A percentile compares a stretch with the other conserved stretches of the same genome.
Conservation (phyloP, 129 eudicot genomes). For the Flaveria brownii region DNA sequence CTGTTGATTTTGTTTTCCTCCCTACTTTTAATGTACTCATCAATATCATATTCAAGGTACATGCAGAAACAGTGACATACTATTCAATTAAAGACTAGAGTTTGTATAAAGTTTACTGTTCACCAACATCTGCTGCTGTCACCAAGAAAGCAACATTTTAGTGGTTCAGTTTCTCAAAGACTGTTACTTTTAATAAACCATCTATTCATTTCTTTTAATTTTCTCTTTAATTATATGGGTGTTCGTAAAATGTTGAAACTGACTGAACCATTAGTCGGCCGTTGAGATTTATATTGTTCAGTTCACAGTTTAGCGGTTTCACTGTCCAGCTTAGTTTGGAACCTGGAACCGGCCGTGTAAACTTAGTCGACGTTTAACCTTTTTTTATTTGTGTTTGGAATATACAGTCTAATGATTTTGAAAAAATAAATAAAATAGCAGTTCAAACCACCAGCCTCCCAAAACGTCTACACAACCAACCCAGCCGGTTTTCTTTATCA, state of each 20-base stretch:
- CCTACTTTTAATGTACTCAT: slow-evolving; percentile 19
- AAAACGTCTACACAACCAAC: neutral
- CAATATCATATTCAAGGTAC: slow-evolving; percentile 4
- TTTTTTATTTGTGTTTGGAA: neutral
- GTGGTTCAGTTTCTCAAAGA: slow-evolving; percentile 11
- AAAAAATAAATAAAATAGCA: neutral
- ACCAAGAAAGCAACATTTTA: slow-evolving; percentile 36
- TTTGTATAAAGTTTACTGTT: slow-evolving; percentile 13
- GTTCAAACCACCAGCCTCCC: neutral
- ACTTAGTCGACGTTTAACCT: neutral
- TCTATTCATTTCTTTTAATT: neutral
- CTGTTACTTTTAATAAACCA: neutral
- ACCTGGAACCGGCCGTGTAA: neutral
- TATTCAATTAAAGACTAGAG: slow-evolving; percentile 9
- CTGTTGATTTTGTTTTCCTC: slow-evolving; percentile 13
- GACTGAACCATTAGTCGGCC: neutral
- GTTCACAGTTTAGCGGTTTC: neutral
- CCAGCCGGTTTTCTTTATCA: neutral
- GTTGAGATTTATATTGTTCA: neutral
- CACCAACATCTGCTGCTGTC: slow-evolving; percentile 30
- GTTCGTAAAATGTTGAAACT: neutral
- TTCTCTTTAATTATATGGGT: neutral
- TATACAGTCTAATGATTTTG: neutral
- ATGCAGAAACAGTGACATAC: slow-evolving; percentile 23
- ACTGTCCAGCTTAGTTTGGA: neutral